These are phyloP conservation scores for Leptosphaerulina australis DNA, from an alignment of 2,329 filamentous ascomycete genomes.

Conservation along the genomic window DNA sequence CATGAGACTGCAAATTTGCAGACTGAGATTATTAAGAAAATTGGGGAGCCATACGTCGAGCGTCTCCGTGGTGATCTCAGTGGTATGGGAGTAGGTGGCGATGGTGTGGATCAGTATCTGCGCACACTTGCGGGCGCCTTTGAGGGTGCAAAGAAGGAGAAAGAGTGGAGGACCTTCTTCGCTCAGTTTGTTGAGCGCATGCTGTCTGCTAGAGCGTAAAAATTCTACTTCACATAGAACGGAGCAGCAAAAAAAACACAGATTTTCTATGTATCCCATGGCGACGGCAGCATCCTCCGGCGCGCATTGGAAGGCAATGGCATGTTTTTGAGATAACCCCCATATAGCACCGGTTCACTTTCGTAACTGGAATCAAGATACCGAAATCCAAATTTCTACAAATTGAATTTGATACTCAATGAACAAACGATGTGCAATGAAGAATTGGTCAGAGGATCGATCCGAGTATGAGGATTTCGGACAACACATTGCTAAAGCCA, in stretches of 20 bases:
- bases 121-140: slow-evolving; percentile 49
- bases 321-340: slow-evolving; percentile 21
- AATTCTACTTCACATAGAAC: background rate
- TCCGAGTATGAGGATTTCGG: too few relatives aligned
- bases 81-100: slow-evolving; percentile 68
- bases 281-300: slow-evolving; percentile 17
- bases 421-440: too few relatives aligned
- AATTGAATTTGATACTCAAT: background rate
- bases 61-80: slow-evolving; percentile 71
- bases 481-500: too few relatives aligned
- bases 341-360: slow-evolving; percentile 14
- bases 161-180: slow-evolving; percentile 55
- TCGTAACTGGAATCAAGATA: slow-evolving; percentile 14
- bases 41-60: slow-evolving; percentile 78
- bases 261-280: slow-evolving; percentile 14
- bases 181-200: slow-evolving; percentile 50
- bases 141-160: slow-evolving; percentile 47
- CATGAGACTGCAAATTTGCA: slow-evolving; percentile 86
- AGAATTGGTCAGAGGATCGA: too few relatives aligned
- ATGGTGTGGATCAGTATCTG: slow-evolving; percentile 69
- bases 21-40: slow-evolving; percentile 88
- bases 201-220: slow-evolving; percentile 29
- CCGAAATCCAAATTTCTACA: background rate
- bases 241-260: background rate
- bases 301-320: slow-evolving; percentile 18